Conservation (phyloP, 176 grass and related monocot species). For the Tuctoria greenei region DNA sequence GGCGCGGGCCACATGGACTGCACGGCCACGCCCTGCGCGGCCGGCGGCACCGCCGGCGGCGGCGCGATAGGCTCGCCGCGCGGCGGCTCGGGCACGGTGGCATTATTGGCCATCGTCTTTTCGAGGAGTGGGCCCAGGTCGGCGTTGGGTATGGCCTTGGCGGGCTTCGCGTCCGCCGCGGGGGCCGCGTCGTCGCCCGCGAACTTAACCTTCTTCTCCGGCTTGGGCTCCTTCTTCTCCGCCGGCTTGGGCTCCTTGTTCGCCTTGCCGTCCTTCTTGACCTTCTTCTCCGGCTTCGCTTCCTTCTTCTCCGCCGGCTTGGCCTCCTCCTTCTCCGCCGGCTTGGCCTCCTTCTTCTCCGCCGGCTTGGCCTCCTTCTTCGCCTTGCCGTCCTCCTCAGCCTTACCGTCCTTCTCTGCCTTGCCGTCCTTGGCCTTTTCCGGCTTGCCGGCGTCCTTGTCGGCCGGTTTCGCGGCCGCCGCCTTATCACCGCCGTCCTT, state of each 20-base stretch:
- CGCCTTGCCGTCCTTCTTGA: background rate
- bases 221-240: constrained; percentile 31
- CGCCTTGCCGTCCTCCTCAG: background rate
- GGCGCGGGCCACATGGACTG: constrained; percentile 59
- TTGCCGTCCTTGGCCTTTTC: constrained; percentile 15
- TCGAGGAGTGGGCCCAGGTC: constrained; percentile 50
- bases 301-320: background rate
- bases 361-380: background rate
- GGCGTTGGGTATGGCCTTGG: background rate
- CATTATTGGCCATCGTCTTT: constrained; percentile 34
- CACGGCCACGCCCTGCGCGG: constrained; percentile 44
- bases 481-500: background rate
- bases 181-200: background rate
- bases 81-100: constrained; percentile 20
- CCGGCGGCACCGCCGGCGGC: background rate
- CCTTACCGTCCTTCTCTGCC: background rate
- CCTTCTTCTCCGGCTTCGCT: constrained; percentile 1
- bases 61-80: constrained; percentile 28
- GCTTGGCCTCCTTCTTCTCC: background rate
- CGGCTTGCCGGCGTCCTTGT: constrained; percentile 4
- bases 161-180: background rate
- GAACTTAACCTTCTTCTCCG: constrained; percentile 6
- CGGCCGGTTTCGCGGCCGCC: background rate
- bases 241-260: constrained; percentile 9
- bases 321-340: background rate